Evolutionary conservation across 805 yeast genomes (phyloP), one percentile per base, ranked within the genome.

Genomic region (Wickerhamiella sorbophila): DNA sequence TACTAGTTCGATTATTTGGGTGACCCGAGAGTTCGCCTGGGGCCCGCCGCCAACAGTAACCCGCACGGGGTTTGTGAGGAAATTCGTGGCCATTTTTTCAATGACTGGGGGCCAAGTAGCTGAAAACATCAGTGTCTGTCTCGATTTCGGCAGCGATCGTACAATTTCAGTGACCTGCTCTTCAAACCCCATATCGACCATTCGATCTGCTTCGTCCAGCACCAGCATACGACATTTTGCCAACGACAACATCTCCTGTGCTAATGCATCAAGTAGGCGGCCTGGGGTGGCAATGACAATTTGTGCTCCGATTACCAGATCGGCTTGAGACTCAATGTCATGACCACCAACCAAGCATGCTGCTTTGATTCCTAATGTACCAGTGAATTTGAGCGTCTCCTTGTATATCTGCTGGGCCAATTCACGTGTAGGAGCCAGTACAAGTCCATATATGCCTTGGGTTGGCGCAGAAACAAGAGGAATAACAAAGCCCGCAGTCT

Each of bases 231-330:
- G 69, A 47, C 94, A 74, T 44, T 74, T 73, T 32, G 63, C 64
- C 27, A 87, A 60, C 1, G 70, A 70, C 2, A 86, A 45, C 17
- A 79, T 63, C n/a, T 75, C 74, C 40, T 80, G 65, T 43, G 79
- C 85, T 15, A 87, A 48, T 45, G 86, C 75, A 53, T 88, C 98
- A 10, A 85, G 69, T 36, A 88, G 63, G 46, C 97, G 65, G 5
- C 98, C 98, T 0, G 98, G 97, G 0, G 98, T 88, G 1, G 95
- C 97, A 33, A 88, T 84, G 12, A 88, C 71, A 2, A 87, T 70
- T 51, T 83, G 88, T 12, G 79, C 80, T 1, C 84, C 84, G 5
- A 54, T 68, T 27, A 71, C 68, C 34, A 75, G 70, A 32, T 64
- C 58, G 1, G 77, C 69, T 36, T 86, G 82, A 44, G 76, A 83